These are phyloP conservation scores for Cylindrodendrum hubeiense DNA, from an alignment of 2,329 filamentous ascomycete genomes.

Conservation along the genomic window DNA sequence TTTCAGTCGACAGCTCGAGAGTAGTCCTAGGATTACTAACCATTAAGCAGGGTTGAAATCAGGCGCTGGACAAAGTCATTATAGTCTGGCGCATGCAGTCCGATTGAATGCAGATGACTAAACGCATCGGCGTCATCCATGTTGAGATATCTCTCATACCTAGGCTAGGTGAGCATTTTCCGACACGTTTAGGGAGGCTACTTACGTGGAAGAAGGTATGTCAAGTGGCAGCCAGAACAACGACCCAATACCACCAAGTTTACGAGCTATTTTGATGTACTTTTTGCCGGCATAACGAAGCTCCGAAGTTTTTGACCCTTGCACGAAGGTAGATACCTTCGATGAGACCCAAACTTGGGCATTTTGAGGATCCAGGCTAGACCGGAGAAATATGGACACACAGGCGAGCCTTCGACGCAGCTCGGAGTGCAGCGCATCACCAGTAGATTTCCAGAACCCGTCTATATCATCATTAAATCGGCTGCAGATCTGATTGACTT, in stretches of 20 bases:
- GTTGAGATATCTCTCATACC: slow-evolving; percentile 51
- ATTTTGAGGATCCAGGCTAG: slow-evolving; percentile 35
- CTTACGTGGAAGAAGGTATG: slow-evolving; percentile 50
- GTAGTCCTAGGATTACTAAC: not conserved
- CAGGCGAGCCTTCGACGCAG: slow-evolving; percentile 45
- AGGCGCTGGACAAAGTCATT: slow-evolving; percentile 40
- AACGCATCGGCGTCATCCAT: slow-evolving; percentile 49
- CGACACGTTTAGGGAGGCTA: not conserved
- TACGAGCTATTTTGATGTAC: slow-evolving; percentile 50
- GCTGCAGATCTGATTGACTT: slow-evolving; percentile 24
- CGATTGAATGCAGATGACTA: slow-evolving; percentile 41
- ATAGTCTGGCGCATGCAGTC: slow-evolving; percentile 28
- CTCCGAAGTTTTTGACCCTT: slow-evolving; percentile 39
- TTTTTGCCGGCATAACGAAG: slow-evolving; percentile 48
- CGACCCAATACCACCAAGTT: slow-evolving; percentile 45
- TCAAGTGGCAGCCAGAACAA: slow-evolving; percentile 49
- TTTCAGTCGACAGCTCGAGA: not conserved
- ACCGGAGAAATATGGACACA: slow-evolving; percentile 45
- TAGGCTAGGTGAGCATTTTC: slow-evolving; percentile 18
- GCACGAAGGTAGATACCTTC: slow-evolving; percentile 31
- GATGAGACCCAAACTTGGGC: slow-evolving; percentile 26
- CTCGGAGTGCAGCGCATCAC: slow-evolving; percentile 35
- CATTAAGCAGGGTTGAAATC: slow-evolving; percentile 36
- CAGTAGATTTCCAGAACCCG: slow-evolving; percentile 39
- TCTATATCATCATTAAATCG: slow-evolving; percentile 24